A percentile compares a stretch with the other conserved stretches of the same genome.
Evolutionary conservation across 1,284 basidiomycete genomes (phyloP).

Genomic region (Thelephora terrestris): DNA sequence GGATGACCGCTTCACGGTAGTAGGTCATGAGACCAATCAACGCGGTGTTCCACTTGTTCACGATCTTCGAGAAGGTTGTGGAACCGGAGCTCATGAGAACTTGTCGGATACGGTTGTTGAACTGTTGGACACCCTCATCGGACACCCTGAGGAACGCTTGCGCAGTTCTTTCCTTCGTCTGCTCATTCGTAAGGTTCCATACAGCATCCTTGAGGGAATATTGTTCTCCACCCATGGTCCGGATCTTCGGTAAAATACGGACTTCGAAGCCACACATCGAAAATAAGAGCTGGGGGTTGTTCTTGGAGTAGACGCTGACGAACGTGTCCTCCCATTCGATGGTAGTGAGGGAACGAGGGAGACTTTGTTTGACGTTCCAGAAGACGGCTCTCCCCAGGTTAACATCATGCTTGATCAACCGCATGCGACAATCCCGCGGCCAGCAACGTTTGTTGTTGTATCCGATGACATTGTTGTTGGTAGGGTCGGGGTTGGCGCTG

Average conservation of each 20-base stretch:
- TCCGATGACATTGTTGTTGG: constrained; percentile 97
- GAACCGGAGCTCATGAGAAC: constrained; percentile 98
- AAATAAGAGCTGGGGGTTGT: constrained; percentile 97
- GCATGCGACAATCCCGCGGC: constrained; percentile 98
- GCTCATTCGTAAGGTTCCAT: constrained; percentile 95
- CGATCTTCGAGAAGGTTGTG: constrained; percentile 98
- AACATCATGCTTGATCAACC: constrained; percentile 98
- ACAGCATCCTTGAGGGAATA: constrained; percentile 96
- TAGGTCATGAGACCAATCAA: constrained; percentile 95
- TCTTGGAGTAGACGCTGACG: constrained; percentile 92
- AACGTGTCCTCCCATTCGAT: constrained; percentile 99
- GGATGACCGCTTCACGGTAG: constrained; percentile 98
- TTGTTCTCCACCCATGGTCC: constrained; percentile 92
- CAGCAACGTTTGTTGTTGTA: constrained; percentile 99
- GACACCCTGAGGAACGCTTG: constrained; percentile 97
- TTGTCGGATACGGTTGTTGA: constrained; percentile 95
- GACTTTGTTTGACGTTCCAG: constrained; percentile 98
- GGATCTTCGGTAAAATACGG: constrained; percentile 91
- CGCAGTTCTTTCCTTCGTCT: constrained; percentile 94
- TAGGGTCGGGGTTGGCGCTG: constrained; percentile 94
- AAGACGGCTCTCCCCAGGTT: constrained; percentile 97
- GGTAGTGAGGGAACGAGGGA: constrained; percentile 93
- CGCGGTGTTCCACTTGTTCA: constrained; percentile 99
- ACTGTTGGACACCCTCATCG: constrained; percentile 93
- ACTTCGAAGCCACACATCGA: constrained; percentile 98